Conservation (phyloP, 805 yeast species). For the Candida suzukii region DNA sequence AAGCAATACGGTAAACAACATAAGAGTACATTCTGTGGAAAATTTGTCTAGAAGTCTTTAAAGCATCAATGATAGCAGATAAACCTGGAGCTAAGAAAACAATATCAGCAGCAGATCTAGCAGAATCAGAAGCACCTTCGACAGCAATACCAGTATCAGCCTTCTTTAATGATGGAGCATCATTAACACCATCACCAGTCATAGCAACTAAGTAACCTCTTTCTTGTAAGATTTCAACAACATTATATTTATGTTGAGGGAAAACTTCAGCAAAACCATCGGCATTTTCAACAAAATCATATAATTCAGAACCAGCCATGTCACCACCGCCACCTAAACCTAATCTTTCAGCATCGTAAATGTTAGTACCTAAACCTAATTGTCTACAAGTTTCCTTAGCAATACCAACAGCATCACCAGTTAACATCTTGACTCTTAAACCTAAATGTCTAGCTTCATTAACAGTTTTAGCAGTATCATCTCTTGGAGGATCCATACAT, state of each 20-base stretch:
- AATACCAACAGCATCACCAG: conserved; percentile 99
- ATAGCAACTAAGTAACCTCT: conserved; percentile 97
- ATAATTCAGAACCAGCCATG: conserved; percentile 96
- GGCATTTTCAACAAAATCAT: conserved; percentile 95
- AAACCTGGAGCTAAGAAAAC: conserved; percentile 94
- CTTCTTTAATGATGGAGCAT: conserved; percentile 95
- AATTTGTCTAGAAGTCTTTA: conserved; percentile 93
- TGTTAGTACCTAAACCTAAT: conserved; percentile 93
- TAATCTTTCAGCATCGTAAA: conserved; percentile 93
- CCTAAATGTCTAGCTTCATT: conserved; percentile 86
- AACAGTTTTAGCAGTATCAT: conserved; percentile 93
- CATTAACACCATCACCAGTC: conserved; percentile 99
- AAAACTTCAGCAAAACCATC: conserved; percentile 98
- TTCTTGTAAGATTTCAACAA: conserved; percentile 90
- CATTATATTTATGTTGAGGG: conserved; percentile 97
- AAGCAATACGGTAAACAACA: conserved; percentile 96
- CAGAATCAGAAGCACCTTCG: conserved; percentile 97
- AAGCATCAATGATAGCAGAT: conserved; percentile 89
- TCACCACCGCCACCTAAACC: conserved; percentile 92
- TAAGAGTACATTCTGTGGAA: conserved; percentile 99
- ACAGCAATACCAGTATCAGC: conserved; percentile 97
- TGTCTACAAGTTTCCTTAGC: conserved; percentile 98
- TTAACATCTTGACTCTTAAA: conserved; percentile 94
- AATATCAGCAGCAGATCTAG: conserved; percentile 94
- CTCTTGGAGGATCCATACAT: conserved; percentile 98